These are phyloP conservation scores for Xylaria sp. DNA, from an alignment of 2,329 filamentous ascomycete genomes.

Conservation along the genomic window DNA sequence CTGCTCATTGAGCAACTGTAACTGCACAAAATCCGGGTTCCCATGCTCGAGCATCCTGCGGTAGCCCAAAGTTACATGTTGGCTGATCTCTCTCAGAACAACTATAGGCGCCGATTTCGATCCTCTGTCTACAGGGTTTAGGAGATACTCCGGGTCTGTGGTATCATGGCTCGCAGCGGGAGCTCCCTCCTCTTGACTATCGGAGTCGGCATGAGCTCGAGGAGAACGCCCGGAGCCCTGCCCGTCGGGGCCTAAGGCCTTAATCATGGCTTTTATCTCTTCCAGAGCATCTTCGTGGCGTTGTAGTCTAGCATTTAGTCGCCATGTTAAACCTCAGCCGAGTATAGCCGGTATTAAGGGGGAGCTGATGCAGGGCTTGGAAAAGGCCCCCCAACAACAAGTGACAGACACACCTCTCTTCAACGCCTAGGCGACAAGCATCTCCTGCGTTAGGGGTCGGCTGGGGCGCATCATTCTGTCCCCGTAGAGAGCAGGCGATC, in stretches of 20 bases:
- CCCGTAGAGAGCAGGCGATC: conserved; percentile 45
- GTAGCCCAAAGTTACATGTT: conserved; percentile 45
- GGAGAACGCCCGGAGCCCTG: conserved; percentile 22
- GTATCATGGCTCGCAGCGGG: conserved; percentile 33
- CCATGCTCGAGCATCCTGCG: conserved; percentile 44
- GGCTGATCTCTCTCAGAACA: conserved; percentile 48
- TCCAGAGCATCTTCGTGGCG: conserved; percentile 43
- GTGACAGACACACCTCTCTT: conserved; percentile 43
- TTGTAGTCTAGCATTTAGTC: conserved; percentile 38
- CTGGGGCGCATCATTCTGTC: conserved; percentile 33
- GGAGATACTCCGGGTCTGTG: conserved; percentile 43
- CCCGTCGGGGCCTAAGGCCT: conserved; percentile 33
- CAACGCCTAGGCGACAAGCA: conserved; percentile 31
- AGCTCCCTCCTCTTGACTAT: conserved; percentile 21
- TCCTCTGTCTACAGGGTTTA: conserved; percentile 47
- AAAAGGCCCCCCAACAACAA: not conserved
- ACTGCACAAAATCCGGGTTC: conserved; percentile 47
- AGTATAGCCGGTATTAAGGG: not conserved
- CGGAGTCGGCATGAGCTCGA: conserved; percentile 20
- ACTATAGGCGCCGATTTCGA: conserved; percentile 48
- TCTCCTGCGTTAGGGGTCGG: conserved; percentile 3
- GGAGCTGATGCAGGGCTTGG: not conserved
- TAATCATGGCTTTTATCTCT: conserved; percentile 44
- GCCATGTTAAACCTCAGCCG: conserved; percentile 9
- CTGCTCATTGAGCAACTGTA: conserved; percentile 47